Evolutionary conservation across 2,329 filamentous ascomycete genomes (phyloP).

Genomic region (Fusarium irregulare): DNA sequence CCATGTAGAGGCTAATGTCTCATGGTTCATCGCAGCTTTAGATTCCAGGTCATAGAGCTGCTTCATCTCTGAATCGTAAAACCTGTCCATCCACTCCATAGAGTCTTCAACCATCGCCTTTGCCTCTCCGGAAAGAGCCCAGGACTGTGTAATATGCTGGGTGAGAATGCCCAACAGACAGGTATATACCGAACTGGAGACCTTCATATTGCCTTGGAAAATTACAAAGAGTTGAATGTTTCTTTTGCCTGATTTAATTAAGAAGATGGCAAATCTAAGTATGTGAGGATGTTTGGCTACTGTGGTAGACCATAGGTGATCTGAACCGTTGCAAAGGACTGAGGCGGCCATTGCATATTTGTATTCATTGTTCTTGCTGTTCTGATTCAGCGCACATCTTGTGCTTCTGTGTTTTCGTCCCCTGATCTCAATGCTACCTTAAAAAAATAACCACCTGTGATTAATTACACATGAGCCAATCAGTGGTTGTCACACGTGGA

Average conservation of each 20-base stretch:
- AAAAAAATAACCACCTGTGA: constrained; percentile 3
- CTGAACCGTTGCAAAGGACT: fast-evolving
- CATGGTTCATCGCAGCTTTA: constrained; percentile 17
- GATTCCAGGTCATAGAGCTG: constrained; percentile 23
- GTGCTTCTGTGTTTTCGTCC: neutral
- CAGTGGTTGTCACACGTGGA: neutral
- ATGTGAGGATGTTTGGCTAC: neutral
- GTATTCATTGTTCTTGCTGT: neutral
- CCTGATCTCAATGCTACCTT: neutral
- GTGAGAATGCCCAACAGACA: constrained; percentile 7
- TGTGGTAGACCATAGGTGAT: neutral
- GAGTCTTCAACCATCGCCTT: constrained; percentile 30
- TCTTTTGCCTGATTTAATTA: neutral
- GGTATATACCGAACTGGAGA: neutral
- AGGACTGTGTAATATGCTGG: neutral
- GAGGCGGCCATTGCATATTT: constrained; percentile 7
- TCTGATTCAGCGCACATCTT: neutral
- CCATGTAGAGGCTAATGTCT: constrained; percentile 21
- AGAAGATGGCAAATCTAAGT: neutral
- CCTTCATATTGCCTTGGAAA: constrained; percentile 15
- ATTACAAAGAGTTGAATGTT: neutral
- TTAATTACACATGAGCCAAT: constrained; percentile 9
- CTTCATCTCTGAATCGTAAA: constrained; percentile 39
- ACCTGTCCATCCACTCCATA: constrained; percentile 29
- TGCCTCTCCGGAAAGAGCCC: constrained; percentile 19